phyloP scores from a whole-genome alignment of 2,329 filamentous ascomycete genomes.

The Pseudocercospora macadamiae region DNA sequence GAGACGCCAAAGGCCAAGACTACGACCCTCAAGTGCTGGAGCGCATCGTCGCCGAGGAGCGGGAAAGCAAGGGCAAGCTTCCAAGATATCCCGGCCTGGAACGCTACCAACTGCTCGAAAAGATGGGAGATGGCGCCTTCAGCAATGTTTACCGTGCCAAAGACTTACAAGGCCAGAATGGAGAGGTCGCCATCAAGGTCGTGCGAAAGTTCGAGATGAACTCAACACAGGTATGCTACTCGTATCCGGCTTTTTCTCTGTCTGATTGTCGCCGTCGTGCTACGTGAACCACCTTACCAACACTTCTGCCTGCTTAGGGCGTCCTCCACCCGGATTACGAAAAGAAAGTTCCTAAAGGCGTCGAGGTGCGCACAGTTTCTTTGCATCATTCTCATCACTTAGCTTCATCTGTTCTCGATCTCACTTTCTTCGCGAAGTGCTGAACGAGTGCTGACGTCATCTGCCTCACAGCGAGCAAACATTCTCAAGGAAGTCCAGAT shows the following conservation, averaged over 20 bases:
- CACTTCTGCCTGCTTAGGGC: slow-evolving; percentile 33
- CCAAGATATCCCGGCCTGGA: slow-evolving; percentile 84
- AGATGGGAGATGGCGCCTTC: slow-evolving; percentile 99
- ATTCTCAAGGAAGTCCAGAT: slow-evolving; percentile 99
- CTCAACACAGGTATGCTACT: slow-evolving; percentile 84
- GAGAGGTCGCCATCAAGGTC: slow-evolving; percentile 95
- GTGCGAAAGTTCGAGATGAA: slow-evolving; percentile 99
- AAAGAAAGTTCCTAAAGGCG: slow-evolving; percentile 80
- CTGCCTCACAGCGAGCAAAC: slow-evolving; percentile 74
- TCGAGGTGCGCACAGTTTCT: slow-evolving; percentile 76
- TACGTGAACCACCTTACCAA: slow-evolving; percentile 26
- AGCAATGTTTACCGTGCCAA: slow-evolving; percentile 95
- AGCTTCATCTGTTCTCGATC: background rate
- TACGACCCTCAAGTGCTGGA: slow-evolving; percentile 71
- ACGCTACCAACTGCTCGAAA: slow-evolving; percentile 83
- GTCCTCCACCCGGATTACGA: slow-evolving; percentile 96
- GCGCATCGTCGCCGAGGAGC: slow-evolving; percentile 88
- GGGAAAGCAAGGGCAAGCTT: slow-evolving; percentile 80
- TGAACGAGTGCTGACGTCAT: slow-evolving; percentile 45
- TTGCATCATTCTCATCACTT: background rate
- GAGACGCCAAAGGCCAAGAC: slow-evolving; percentile 50
- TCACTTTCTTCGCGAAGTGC: slow-evolving; percentile 19
- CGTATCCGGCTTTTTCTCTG: slow-evolving; percentile 16
- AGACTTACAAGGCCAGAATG: slow-evolving; percentile 71
- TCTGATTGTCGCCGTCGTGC: slow-evolving; percentile 27